These are phyloP conservation scores for Zygosaccharomyces bisporus DNA, from an alignment of 805 yeast genomes.

Conservation along the genomic window DNA sequence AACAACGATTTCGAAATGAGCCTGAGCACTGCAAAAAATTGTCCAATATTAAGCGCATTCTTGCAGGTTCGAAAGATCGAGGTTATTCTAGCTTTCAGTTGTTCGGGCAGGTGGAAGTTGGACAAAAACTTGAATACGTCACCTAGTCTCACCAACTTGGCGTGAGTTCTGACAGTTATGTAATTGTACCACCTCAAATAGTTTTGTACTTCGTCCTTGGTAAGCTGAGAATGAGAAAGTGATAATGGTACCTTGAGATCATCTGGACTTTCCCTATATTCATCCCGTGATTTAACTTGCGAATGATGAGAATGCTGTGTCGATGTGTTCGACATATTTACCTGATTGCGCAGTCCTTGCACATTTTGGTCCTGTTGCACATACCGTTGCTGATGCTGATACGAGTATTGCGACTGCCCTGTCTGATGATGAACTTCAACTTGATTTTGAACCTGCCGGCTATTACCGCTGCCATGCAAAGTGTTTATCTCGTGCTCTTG, in stretches of 20 bases:
- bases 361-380: constrained; percentile 9
- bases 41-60: constrained; percentile 73
- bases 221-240: constrained; percentile 60
- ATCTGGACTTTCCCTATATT: constrained; percentile 31
- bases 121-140: constrained; percentile 75
- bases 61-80: constrained; percentile 49
- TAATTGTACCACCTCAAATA: constrained; percentile 93
- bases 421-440: neutral
- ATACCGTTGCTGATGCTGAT: constrained; percentile 10
- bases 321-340: too few species aligned
- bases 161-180: constrained; percentile 65
- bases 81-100: constrained; percentile 48
- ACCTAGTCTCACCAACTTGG: constrained; percentile 59
- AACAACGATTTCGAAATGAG: constrained; percentile 66
- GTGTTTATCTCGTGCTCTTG: neutral
- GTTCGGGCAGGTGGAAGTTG: constrained; percentile 66
- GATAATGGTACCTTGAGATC: constrained; percentile 56
- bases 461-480: neutral
- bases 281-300: too few species aligned
- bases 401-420: constrained; percentile 2
- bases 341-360: too few species aligned
- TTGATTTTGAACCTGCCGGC: neutral
- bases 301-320: neutral
- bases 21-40: constrained; percentile 83
- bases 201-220: constrained; percentile 75